Evolutionary conservation across 1,284 basidiomycete genomes (phyloP), one percentile per base, ranked within the genome.

Genomic region (Somion occarium): DNA sequence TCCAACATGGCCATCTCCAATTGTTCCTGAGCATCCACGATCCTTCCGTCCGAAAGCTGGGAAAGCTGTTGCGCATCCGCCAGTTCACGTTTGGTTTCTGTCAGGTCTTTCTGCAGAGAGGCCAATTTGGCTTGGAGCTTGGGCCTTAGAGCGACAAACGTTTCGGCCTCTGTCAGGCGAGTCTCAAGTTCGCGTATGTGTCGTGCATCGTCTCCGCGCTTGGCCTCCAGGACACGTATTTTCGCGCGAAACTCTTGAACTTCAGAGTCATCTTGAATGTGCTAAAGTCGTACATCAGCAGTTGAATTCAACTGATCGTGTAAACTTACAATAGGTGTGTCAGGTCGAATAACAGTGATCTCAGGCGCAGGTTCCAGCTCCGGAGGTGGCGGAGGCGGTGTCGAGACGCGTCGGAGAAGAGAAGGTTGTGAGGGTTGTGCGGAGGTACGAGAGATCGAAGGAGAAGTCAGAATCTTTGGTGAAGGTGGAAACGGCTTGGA

Each of bases 1-100:
- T 99, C 97, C 56, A 99, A 71, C 74, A 93, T 92, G 2, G 85
- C 79, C 84, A 98, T 93, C 71, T 99, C 97, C 34, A 98, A 73
- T 65, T 94, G 91, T 59, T 98, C 95, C 50, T 88, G 82, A 1
- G 86, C 67, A 61, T 96, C 93, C 4, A 81, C 65, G 1, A 85
- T 73, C 38, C 83, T 75, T 15, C 67, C 70, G 56, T 90, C 85
- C 0, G 74, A 67, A n/a, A 87, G 69, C 20, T 79, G 74, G 1
- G 76, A 72, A 27, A 90, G 73, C 51, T 88, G 80, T 57, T 85
- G 77, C 1, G 83, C 71, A 61, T 91, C 88, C 24, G 83, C 78
- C 13, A 87, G 69, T 48, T 86, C 79, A 2, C 88, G 79, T 38
- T 81, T 79, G 2, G 83, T 78, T 1, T 79, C 79, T 22, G 80